Evolutionary conservation across 176 grass and related monocot species (phyloP).

Genomic region (Ampelocalamus luodianensis): DNA sequence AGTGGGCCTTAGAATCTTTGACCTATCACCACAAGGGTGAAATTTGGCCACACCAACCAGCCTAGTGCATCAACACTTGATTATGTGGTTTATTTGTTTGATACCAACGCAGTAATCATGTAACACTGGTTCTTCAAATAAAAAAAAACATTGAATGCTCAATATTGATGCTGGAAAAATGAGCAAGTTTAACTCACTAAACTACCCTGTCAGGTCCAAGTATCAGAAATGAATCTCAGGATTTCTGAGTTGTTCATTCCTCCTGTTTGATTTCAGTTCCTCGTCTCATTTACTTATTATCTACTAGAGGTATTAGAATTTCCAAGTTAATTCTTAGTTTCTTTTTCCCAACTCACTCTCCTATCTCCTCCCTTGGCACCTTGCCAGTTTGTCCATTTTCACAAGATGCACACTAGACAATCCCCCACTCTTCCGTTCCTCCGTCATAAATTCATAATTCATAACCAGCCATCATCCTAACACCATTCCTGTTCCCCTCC

Average conservation of each 20-base stretch:
- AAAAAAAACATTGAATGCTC: not conserved
- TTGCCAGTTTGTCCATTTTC: slow-evolving; percentile 13
- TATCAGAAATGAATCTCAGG: not conserved
- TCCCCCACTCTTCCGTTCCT: not conserved
- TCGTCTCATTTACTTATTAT: not conserved
- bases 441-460: not conserved
- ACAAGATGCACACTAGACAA: not conserved
- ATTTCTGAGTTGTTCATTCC: slow-evolving; percentile 10
- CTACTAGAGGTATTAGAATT: not conserved
- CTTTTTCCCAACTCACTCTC: not conserved
- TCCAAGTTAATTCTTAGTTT: not conserved
- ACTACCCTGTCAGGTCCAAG: not conserved
- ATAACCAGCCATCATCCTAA: not conserved
- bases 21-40: too few species aligned
- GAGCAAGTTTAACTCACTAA: not conserved
- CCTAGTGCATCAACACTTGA: too few species aligned
- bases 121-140: too few species aligned
- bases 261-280: not conserved
- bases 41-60: too few species aligned
- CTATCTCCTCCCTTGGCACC: not conserved
- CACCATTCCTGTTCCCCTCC: not conserved
- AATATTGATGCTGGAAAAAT: not conserved
- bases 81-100: too few species aligned
- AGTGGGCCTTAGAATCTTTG: too few species aligned
- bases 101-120: too few species aligned